phyloP scores from a whole-genome alignment of 2,329 filamentous ascomycete species.

The Aciculosporium take region DNA sequence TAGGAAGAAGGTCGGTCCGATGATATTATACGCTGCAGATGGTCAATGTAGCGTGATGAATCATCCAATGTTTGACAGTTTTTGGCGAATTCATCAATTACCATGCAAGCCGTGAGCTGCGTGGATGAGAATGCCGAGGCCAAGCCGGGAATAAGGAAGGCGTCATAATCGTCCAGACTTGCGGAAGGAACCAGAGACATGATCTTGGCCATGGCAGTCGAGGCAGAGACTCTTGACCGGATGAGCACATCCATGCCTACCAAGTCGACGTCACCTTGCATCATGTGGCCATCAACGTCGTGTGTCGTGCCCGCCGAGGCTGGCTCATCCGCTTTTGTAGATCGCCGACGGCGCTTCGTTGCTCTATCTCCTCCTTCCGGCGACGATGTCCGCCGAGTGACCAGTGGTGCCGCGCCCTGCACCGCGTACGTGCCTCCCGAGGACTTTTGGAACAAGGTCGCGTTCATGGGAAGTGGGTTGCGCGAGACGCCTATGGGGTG shows the following conservation, averaged over 20 bases:
- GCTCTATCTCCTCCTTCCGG: slow-evolving; percentile 45
- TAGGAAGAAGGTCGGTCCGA: slow-evolving; percentile 70
- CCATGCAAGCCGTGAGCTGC: slow-evolving; percentile 67
- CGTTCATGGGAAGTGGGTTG: slow-evolving; percentile 85
- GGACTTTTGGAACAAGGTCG: slow-evolving; percentile 76
- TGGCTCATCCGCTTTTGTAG: slow-evolving; percentile 64
- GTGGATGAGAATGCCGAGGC: slow-evolving; percentile 67
- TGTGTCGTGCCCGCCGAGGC: slow-evolving; percentile 55
- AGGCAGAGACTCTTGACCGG: slow-evolving; percentile 75
- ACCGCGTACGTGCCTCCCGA: slow-evolving; percentile 71
- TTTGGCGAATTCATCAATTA: slow-evolving; percentile 79
- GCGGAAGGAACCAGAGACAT: slow-evolving; percentile 61
- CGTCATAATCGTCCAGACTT: slow-evolving; percentile 49
- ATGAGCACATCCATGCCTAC: slow-evolving; percentile 82
- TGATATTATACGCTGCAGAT: slow-evolving; percentile 65
- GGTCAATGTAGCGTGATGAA: slow-evolving; percentile 39
- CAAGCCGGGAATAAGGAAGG: slow-evolving; percentile 50
- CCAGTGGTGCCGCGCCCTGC: slow-evolving; percentile 28
- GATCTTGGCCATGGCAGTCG: slow-evolving; percentile 71
- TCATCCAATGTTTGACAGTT: slow-evolving; percentile 30
- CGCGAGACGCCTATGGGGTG: slow-evolving; percentile 87
- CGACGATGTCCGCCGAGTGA: slow-evolving; percentile 33
- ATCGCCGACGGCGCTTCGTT: slow-evolving; percentile 66
- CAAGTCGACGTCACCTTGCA: slow-evolving; percentile 89
- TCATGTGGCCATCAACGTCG: slow-evolving; percentile 96